Evolutionary conservation across 768 basidiomycete genomes (phyloP).

Genomic region (Boletus insuetus): DNA sequence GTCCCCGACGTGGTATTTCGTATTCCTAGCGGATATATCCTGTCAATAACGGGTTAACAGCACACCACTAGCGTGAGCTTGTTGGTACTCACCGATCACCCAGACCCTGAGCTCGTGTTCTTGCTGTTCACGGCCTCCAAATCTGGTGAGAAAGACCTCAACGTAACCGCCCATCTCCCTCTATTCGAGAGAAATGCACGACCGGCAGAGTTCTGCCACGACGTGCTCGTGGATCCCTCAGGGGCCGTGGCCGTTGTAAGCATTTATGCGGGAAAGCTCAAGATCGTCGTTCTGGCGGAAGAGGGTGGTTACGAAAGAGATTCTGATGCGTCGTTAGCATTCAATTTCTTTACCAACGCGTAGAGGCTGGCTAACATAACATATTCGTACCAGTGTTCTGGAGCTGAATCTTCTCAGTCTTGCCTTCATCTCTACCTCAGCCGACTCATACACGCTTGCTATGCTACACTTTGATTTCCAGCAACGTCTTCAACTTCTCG

Average conservation of each 20-base stretch:
- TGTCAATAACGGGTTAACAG: constrained; percentile 11
- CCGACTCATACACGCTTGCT: constrained; percentile 52
- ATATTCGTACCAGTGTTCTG: constrained; percentile 42
- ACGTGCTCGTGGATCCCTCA: constrained; percentile 62
- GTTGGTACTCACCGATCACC: constrained; percentile 71
- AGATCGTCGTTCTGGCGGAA: constrained; percentile 51
- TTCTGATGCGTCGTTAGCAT: constrained; percentile 62
- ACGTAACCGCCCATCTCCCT: constrained; percentile 43
- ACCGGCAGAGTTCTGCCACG: constrained; percentile 67
- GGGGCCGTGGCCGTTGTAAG: constrained; percentile 60
- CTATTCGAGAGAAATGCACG: constrained; percentile 59
- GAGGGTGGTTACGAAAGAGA: constrained; percentile 53
- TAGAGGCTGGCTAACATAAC: not conserved
- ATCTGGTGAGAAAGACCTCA: constrained; percentile 34
- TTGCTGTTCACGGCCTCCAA: constrained; percentile 47
- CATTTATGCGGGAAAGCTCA: constrained; percentile 70
- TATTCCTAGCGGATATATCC: not conserved
- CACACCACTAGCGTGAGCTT: constrained; percentile 43
- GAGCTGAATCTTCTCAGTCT: constrained; percentile 70
- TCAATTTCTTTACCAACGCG: not conserved
- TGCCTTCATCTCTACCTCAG: constrained; percentile 48
- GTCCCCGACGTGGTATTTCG: constrained; percentile 51
- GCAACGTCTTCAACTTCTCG: constrained; percentile 58
- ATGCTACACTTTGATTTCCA: constrained; percentile 67
- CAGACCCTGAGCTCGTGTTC: constrained; percentile 69